Evolutionary conservation across 164 flowering plant species (phyloP), one percentile per base, ranked within the genome.

Genomic region (Paratinospora sagittata): DNA sequence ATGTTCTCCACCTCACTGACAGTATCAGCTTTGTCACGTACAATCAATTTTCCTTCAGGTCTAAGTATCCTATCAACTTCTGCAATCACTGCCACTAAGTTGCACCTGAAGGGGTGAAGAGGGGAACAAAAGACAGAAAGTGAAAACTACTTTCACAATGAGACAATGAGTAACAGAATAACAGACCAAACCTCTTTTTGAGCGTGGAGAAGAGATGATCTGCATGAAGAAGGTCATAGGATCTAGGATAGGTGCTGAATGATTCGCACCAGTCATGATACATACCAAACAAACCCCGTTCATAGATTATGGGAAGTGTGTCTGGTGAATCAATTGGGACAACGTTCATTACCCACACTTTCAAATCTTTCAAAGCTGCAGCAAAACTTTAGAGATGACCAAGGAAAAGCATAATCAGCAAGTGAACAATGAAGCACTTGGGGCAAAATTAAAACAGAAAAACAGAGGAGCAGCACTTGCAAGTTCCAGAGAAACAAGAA

Each of bases 241-340:
- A 81, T 79, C 98, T 85, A n/a, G 98, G 98, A 68, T 95, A 92
- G 52, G 94, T 86, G 74, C 89, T 82, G 74, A 95, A 90, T 66
- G 98, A 82, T 73, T 95, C 97, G 30, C 98, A 95, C 97, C 98
- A 95, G 72, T 95, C 97, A 74, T 92, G 98, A 84, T 90, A 92
- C 49, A 88, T 63, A 6, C 97, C 98, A 21, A 88, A 14, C 65
- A 95, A 90, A 6, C 97, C 98, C 13, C 97, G 95, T 70, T 92
- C 97, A 76, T 74, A 95, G 27, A 95, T 90, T 33, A 90, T 67
- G 3, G 97, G 92, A 66, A 95, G 89, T 27, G 98, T 92, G 68
- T 95, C 85, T 13, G 97, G 91, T 65, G 97, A 87, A 84, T 90
- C 85, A 65, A 88, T 86, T 6, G 97, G 96, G 27, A 95, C 86